Evolutionary conservation across 169 alveolate species (phyloP), one percentile per base, ranked within the genome.

Genomic region (Eimeria necatrix): DNA sequence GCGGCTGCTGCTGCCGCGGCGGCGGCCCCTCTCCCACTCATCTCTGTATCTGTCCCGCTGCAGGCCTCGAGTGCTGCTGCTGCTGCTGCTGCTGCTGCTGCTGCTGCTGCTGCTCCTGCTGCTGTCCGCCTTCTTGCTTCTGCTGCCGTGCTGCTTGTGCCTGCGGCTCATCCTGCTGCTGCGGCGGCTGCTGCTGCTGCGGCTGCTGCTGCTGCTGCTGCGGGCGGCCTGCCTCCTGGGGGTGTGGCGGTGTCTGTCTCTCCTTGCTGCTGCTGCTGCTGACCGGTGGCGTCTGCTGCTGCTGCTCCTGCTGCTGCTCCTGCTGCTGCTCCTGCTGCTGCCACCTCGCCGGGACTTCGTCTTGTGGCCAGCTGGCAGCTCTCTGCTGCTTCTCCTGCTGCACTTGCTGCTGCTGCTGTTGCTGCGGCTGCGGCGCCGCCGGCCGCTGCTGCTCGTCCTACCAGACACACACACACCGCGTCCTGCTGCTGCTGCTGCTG

Each of bases 61-160:
- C n/a, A n/a, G n/a, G n/a, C n/a, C n/a, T n/a, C n/a, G n/a, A 56
- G 20, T 56, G 64, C 22, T 68, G 4, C 78, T 68, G 46, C 26
- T 68, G 78, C 26, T 68, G 46, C 4, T 2, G 18, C 78, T 20
- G 48, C 78, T 68, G 78, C 78, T 68, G 18, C 22, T 22, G 41
- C 41, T 68, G 78, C 78, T 68, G 78, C 78, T 2, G 78, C 78
- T 68, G 78, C 78, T 68, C 1, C 18, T 68, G 22, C 78, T 6
- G 12, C 78, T 16, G 18, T 0, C 48, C 16, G 18, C 48, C 4
- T 32, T 8, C 26, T 22, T 22, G 41, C 12, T 68, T 16, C 12
- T 16, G 41, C 12, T 68, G 78, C 78, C 26, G 68, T n/a, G 68
- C 22, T 59, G 68, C 68, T 4, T 59, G 22, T n/a, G 10, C 68